Base-by-base conservation (phyloP, 805 yeast genomes). In the Barnettozyma californica region DNA sequence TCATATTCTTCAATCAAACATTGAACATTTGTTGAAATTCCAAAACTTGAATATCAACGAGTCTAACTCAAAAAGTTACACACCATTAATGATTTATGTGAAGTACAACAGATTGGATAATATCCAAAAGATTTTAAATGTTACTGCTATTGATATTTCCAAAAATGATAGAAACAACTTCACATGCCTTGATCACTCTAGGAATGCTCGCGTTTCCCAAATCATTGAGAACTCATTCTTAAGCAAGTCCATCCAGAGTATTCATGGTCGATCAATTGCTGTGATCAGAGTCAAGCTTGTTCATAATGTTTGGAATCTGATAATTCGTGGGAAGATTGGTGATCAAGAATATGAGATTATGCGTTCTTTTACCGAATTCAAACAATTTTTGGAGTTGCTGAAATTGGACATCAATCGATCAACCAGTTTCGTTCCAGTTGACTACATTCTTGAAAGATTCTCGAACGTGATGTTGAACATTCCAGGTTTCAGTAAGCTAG, bases 81-180 rank as follows among this genome's bases (percentile, higher is more conserved):
- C 92, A 0, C 95, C 98, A 0, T 61, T 90, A 49, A 80, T 83
- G 75, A 70, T 81, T 5, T 85, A 79, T 56, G 78, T 85, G 29
- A 82, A 84, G 57, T 88, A 82, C 62, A 82, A 81, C 54, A 70
- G 95, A 43, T 39, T 76, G 0, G 82, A 77, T 2, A 87, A 87
- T 53, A 71, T 87, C 18, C 60, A 65, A 34, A 67, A 65, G 3
- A 64, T 92, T 0, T 50, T 86, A 2, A 51, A 61, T 9, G 81
- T 81, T 53, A 57, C 68, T 0, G 65, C 84, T 27, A 63, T 86
- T 3, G 76, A 78, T 21, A 54, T 81, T 2, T 58, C 60, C 25
- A 68, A 62, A 43, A 45, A 52, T 21, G 64, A 61, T 38, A 53
- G 44, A 25, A 58, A 59, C 18, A 48, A 46, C 44, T 60, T 75